Base-by-base conservation (phyloP, 2,329 filamentous ascomycete genomes). In the Salinomyces thailandicus region DNA sequence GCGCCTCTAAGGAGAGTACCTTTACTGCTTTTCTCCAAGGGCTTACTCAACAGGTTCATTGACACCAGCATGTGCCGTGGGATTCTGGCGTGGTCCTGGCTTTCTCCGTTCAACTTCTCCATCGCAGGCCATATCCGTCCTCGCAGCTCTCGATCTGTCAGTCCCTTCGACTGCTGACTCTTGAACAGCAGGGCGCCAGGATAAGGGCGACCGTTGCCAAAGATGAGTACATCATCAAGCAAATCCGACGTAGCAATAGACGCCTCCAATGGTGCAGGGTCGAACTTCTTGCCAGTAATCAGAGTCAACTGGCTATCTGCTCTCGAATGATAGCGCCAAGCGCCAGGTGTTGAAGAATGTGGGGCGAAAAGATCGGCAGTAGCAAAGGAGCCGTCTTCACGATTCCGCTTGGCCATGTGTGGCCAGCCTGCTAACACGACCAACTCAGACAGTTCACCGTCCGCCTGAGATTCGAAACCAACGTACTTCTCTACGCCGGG, bases 251-350 rank as follows among this genome's bases (percentile, higher is more conserved):
- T 60, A 1, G 65, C 54, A 4, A 81, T 66, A 0, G 62, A 63
- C 2, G 66, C 69, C 52, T 82, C 78, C 3, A 81, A 52, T 0
- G 72, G 71, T 2, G 71, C 68, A 1, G 77, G 77, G 45, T 81
- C 75, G 41, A 81, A 79, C 46, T 81, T 82, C 60, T 81, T 80
- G 2, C 78, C 77, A 5, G 76, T 81, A 7, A 73, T 60, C 3
- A 82, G 62, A 0, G 72, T 73, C 22, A 81, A 65, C 35, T 75
- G 75, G 3, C 72, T 68, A 45, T 82, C 79, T 1, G 69, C 67
- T 26, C 78, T 62, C 1, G 71, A 74, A 36, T 77, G 67, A 47
- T 80, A 80, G 20, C 67, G 66, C 76, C 77, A 82, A 0, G 74
- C 72, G 36, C 70, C 59, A 0, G 56, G 38, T 5, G 73, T 71